phyloP scores from a whole-genome alignment of 2,329 filamentous ascomycete species.

The Epichloe uncinata region DNA sequence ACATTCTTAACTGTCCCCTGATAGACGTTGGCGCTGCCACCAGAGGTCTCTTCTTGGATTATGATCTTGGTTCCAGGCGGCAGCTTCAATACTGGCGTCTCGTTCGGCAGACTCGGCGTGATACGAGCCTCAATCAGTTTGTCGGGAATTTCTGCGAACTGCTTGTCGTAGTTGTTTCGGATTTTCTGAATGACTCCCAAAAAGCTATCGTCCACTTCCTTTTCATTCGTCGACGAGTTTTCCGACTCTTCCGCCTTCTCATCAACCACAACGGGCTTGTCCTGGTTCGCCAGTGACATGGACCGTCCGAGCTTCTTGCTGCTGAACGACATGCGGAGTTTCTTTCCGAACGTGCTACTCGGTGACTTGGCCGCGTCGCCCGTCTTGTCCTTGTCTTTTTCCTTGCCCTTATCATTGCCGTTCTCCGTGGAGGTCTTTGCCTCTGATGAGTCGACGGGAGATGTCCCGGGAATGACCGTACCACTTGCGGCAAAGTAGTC shows the following conservation, averaged over 20 bases:
- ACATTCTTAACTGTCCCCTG: conserved; percentile 73
- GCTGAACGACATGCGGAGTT: conserved; percentile 72
- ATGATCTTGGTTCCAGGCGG: conserved; percentile 54
- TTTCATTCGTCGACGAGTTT: conserved; percentile 51
- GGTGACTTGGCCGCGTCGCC: conserved; percentile 41
- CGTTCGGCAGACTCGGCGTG: conserved; percentile 54
- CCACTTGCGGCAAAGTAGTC: conserved; percentile 66
- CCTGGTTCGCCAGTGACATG: conserved; percentile 41
- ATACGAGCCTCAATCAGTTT: conserved; percentile 48
- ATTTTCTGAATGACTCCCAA: conserved; percentile 60
- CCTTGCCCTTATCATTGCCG: conserved; percentile 32
- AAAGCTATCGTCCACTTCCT: conserved; percentile 64
- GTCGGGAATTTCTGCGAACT: conserved; percentile 41
- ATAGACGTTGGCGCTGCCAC: conserved; percentile 72
- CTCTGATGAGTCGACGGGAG: conserved; percentile 29
- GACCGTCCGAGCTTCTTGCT: conserved; percentile 73
- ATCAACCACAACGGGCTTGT: conserved; percentile 61
- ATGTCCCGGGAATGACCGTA: neutral
- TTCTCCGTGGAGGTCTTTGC: conserved; percentile 35
- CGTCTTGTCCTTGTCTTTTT: conserved; percentile 31
- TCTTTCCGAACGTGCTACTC: conserved; percentile 64
- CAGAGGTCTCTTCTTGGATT: conserved; percentile 53
- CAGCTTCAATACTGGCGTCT: conserved; percentile 64
- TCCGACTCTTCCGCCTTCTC: conserved; percentile 63
- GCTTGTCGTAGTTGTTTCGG: conserved; percentile 58